Evolutionary conservation across 1,139 yeast species (phyloP), one percentile per base, ranked within the genome.

Genomic region (Geotrichum australiense): DNA sequence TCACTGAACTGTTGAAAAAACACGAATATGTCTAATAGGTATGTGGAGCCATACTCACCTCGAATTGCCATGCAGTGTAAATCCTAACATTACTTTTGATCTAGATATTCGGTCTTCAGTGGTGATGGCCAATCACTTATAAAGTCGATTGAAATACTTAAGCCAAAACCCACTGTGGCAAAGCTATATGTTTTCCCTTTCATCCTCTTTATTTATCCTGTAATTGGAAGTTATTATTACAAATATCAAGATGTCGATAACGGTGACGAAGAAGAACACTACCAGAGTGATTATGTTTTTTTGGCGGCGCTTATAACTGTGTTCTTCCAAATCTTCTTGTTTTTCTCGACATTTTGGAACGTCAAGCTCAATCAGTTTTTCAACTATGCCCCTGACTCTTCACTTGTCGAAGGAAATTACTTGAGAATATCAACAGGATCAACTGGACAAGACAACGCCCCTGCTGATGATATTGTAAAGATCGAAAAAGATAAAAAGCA

Each of bases 291-390:
- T 16, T 31, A 31, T 62, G 94, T 91, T 28, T 89, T 78, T 55
- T 67, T 86, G 35, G 82, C 94, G 46, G 63, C 86, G 6, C 12
- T 31, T 7, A 25, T 31, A 5, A 71, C 89, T 43, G 63, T 81
- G 24, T 78, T 95, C 5, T 49, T 82, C 44, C 93, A 91, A 59
- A 67, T 80, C 46, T 68, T 91, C 59, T 66, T 91, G 45, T 75
- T 91, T 81, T 74, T 91, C 61, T 76, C 87, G 77, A 96, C 98
- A n/a, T 83, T 83, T 58, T 91, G 99, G 99, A 86, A 80, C 58
- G 74, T 87, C 45, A 72, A 76, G 43, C 66, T 91, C 47, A 74
- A 77, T 49, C 74, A 85, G 27, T 62, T 62, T n/a, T 87, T 91
- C 66, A 52, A 63, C 20, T 56, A 68, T 41, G 66, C 86, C 38